Percentiles rank a stretch among this genome's conserved stretches.
Evolutionary conservation across 352 stramenopile genomes (phyloP).

Genomic region (Pythium apleroticum): DNA sequence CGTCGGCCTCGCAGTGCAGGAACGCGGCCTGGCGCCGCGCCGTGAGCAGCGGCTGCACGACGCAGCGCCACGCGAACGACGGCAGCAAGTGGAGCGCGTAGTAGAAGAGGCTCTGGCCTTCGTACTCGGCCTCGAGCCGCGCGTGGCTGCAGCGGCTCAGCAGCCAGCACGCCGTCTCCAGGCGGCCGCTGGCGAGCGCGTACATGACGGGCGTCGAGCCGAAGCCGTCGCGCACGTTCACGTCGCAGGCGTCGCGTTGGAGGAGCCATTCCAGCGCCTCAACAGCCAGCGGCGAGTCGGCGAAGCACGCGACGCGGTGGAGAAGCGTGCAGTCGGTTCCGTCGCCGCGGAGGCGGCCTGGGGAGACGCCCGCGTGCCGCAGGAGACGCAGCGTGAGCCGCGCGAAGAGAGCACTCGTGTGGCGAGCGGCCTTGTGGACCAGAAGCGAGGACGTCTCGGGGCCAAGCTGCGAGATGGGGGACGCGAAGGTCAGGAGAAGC

Average conservation of each 20-base stretch:
- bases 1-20: conserved; percentile 42
- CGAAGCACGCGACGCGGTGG: conserved; percentile 52
- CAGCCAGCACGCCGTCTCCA: conserved; percentile 46
- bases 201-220: conserved; percentile 51
- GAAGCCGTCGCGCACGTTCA: conserved; percentile 54
- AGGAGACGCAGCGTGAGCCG: conserved; percentile 47
- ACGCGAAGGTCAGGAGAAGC: conserved; percentile 25
- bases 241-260: conserved; percentile 28
- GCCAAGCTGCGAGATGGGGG: not conserved
- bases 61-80: conserved; percentile 42
- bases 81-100: conserved; percentile 56
- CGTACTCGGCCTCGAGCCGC: conserved; percentile 55
- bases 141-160: conserved; percentile 21
- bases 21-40: conserved; percentile 38
- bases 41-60: conserved; percentile 38
- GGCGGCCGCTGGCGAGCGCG: conserved; percentile 33
- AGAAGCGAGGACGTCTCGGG: not conserved
- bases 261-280: conserved; percentile 35
- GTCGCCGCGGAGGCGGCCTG: conserved; percentile 52
- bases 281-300: conserved; percentile 21
- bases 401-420: conserved; percentile 36
- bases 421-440: conserved; percentile 20
- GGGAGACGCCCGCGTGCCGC: conserved; percentile 17
- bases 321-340: conserved; percentile 47
- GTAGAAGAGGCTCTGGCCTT: conserved; percentile 65